Percentiles rank a stretch among this genome's conserved stretches.
Conservation (phyloP, 192 early-diverging fungal species). For the Paraglomus brasilianum region DNA sequence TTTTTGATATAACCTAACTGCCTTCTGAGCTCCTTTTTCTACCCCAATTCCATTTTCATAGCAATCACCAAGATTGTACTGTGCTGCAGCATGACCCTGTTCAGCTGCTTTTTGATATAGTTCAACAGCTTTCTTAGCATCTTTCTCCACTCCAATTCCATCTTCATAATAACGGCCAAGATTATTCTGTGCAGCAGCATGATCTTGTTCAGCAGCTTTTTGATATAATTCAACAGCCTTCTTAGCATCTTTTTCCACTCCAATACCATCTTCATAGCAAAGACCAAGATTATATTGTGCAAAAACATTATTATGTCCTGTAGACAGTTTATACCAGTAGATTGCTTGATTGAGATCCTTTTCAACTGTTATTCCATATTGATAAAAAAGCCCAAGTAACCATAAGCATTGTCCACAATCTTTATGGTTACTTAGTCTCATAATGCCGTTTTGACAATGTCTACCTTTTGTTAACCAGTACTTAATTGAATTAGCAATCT, state of each 20-base stretch:
- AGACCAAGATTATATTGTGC: conserved; percentile 1
- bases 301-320: conserved; percentile 45
- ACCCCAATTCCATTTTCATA: conserved; percentile 5
- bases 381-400: conserved; percentile 74
- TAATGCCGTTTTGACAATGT: no score
- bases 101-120: not conserved
- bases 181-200: not conserved
- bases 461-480: no score
- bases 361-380: conserved; percentile 67
- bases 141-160: conserved; percentile 53
- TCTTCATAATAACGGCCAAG: conserved; percentile 32
- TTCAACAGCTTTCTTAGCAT: conserved; percentile 21
- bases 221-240: not conserved
- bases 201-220: not conserved
- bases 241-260: not conserved
- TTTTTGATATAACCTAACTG: not conserved
- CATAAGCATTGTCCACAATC: no score
- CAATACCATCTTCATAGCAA: not conserved
- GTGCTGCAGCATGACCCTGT: not conserved
- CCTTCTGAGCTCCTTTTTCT: not conserved
- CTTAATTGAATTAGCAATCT: no score
- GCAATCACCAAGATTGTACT: not conserved
- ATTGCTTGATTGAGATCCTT: conserved; percentile 67
- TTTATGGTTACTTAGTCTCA: no score
- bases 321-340: conserved; percentile 56